phyloP scores from a whole-genome alignment of 2,329 filamentous ascomycete species.

The Pseudopyrenochaeta lycopersici region DNA sequence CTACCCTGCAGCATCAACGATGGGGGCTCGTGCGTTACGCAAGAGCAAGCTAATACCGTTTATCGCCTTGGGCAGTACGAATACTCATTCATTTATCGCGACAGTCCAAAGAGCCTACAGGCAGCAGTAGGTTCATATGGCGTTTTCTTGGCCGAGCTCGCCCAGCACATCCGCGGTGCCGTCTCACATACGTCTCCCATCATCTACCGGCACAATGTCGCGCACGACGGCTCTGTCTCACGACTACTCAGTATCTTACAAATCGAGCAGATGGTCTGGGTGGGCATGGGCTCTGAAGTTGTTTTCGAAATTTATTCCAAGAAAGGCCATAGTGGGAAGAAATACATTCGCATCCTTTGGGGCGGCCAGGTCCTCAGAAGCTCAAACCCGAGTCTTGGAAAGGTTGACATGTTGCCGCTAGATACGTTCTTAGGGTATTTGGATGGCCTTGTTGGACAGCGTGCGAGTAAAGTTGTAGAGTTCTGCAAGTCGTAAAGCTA shows the following conservation, averaged over 20 bases:
- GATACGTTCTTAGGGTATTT: constrained; percentile 73
- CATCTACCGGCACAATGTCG: constrained; percentile 78
- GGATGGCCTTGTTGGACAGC: constrained; percentile 71
- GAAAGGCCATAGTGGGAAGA: constrained; percentile 21
- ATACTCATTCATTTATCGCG: constrained; percentile 80
- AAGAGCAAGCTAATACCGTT: constrained; percentile 70
- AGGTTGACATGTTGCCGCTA: constrained; percentile 75
- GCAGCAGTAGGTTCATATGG: constrained; percentile 71
- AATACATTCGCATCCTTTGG: constrained; percentile 74
- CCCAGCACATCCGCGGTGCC: constrained; percentile 66
- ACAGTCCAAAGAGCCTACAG: constrained; percentile 67
- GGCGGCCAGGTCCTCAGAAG: constrained; percentile 72
- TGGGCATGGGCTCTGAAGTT: constrained; percentile 81
- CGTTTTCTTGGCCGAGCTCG: constrained; percentile 78
- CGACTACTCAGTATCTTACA: constrained; percentile 75
- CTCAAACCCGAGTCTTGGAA: constrained; percentile 72
- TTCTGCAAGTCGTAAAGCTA: constrained; percentile 39
- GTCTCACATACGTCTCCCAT: constrained; percentile 38
- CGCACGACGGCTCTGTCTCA: constrained; percentile 79
- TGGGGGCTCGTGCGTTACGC: constrained; percentile 66
- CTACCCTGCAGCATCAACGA: constrained; percentile 72
- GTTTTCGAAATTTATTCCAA: constrained; percentile 74
- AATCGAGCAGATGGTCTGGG: constrained; percentile 81
- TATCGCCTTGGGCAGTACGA: constrained; percentile 83
- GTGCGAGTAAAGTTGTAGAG: constrained; percentile 52